Base-by-base conservation (phyloP, 2,329 filamentous ascomycete species). In the Cladobotryum protrusum region DNA sequence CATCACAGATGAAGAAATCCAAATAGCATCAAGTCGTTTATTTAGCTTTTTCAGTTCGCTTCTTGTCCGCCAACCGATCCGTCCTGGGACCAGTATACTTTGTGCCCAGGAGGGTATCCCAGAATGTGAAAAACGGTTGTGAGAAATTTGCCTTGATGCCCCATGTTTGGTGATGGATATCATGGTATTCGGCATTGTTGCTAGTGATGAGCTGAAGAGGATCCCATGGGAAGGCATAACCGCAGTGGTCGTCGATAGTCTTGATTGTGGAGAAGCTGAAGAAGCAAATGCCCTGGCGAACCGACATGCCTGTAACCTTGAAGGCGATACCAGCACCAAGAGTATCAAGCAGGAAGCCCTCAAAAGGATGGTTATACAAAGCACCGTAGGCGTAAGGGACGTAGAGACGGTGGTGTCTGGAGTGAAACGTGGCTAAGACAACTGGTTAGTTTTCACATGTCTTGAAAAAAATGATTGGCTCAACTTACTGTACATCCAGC, bases 151-250 rank as follows among this genome's bases (percentile, higher is more conserved):
- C 87, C 79, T 97, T 99, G 77, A 99, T 96, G 50, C 93, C 93
- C 91, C 92, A 97, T 69, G 88, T 95, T 71, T 99, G 93, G 72
- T 99, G 93, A 70, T 99, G 93, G 52, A 99, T 92, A 64, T 99
- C 93, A 65, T 99, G 93, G 69, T 97, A 99, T 34, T 85, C 86
- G 20, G 93, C 92, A 60, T 97, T 96, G 76, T 99, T 97, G 66
- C 87, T 87, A 41, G 91, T 95, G 54, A 97, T 77, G 64, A 86
- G 84, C 75, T 96, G 91, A 48, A 97, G 75, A 2, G 92, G 92
- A 67, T 99, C 93, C 82, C 87, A 97, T 1, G 93, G 93, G 54
- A 99, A 85, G n/a, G 83, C 78, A 65, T 97, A 99, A 56, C 93
- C 93, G 68, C 92, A 96, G 72, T 99, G 93, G 65, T 99, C 93